Evolutionary conservation across 352 stramenopile genomes (phyloP).

Genomic region (Phytophthora agathidicida): DNA sequence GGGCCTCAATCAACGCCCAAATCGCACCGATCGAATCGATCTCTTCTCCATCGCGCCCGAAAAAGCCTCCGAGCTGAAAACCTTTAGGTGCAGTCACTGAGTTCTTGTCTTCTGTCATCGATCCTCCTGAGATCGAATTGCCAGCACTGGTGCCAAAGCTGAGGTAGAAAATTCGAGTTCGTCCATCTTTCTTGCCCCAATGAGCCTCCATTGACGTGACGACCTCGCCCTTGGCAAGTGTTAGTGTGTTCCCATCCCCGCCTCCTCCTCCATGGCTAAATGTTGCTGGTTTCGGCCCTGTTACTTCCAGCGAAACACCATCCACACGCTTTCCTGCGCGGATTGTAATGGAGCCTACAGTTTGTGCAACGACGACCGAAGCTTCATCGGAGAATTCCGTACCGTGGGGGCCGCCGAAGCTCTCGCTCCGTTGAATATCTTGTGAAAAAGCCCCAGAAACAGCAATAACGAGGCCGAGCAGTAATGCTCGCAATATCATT

Average conservation of each 20-base stretch:
- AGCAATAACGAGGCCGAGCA: not conserved
- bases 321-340: conserved; percentile 13
- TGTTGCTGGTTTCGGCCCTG: not conserved
- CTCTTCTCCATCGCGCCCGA: conserved; percentile 5
- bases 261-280: conserved; percentile 17
- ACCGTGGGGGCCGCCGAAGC: conserved; percentile 16
- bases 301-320: conserved; percentile 15
- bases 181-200: conserved; percentile 10
- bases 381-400: conserved; percentile 19
- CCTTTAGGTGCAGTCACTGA: conserved; percentile 12
- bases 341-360: not conserved
- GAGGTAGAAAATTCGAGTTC: conserved; percentile 11
- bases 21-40: conserved; percentile 9
- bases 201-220: conserved; percentile 26
- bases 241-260: conserved; percentile 3
- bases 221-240: not conserved
- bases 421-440: conserved; percentile 14
- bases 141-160: conserved; percentile 11
- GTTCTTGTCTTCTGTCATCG: conserved; percentile 4
- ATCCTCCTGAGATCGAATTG: conserved; percentile 7
- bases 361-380: conserved; percentile 4
- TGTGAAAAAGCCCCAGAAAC: conserved; percentile 1
- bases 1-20: conserved; percentile 4
- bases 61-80: conserved; percentile 16
- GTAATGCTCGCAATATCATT: conserved; percentile 6